Evolutionary conservation across 495 filamentous ascomycete species (phyloP), one percentile per base, ranked within the genome.

Genomic region (Aspergillus coremiiformis): DNA sequence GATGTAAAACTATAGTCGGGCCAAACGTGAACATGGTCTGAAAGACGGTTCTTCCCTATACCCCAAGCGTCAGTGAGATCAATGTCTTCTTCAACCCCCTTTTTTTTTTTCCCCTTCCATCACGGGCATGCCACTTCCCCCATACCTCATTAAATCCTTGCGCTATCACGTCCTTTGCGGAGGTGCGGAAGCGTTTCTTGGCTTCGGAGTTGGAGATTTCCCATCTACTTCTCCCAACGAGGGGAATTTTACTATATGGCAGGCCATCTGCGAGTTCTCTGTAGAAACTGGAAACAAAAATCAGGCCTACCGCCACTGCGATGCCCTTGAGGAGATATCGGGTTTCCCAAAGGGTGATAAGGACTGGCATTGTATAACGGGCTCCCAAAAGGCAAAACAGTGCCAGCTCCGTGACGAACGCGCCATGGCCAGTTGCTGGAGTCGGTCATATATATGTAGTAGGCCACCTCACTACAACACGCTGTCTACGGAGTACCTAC

Each of bases 1-100:
- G 75, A 8, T 76, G 72, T 37, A 80, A 48, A 32, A 80, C 53
- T 42, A 80, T 56, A 44, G 71, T 54, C 0, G 67, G 67, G 8
- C 56, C 54, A 26, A 59, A 61, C 0, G 60, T 42, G 3, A 60
- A 67, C 39, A 70, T 62, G 22, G 72, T 55, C 44, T 77, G 74
- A 49, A 76, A 77, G 11, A 68, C 66, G 46, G 54, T 55, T 39
- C 44, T 49, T 3, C 65, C 65, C 63, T 71, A 20, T 43, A 57
- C 11, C 33, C 42, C 20, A 48, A 43, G 4, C 26, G 6, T 54
- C 15, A 39, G 7, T 23, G n/a, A 6, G 4, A n/a, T 15, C 23
- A 23, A 30, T 30, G 27, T 30, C 27, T 9, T 30, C 27, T 30
- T 30, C 27, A 4, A 4, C 7, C 8, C 27, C 27, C 27, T 30